Percentiles rank a stretch among this genome's conserved stretches.
phyloP scores from a whole-genome alignment of 495 filamentous ascomycete genomes.

The Arthonia radiata region DNA sequence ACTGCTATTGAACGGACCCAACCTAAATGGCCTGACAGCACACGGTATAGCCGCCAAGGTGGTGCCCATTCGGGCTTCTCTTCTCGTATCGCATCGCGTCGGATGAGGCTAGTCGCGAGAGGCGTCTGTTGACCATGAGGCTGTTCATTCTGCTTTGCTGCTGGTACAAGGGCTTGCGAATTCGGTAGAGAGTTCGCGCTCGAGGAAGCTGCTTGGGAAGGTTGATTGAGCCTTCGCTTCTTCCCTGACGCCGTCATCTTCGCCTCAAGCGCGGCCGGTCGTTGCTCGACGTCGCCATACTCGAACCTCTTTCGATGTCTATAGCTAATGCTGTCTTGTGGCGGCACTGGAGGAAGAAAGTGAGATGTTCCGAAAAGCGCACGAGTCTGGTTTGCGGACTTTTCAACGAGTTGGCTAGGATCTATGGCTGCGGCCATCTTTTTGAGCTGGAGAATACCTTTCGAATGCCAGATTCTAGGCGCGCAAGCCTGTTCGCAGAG shows the following conservation, averaged over 20 bases:
- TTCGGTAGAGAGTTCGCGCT: conserved; percentile 32
- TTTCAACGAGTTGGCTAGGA: too few relatives aligned
- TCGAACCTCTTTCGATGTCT: too few relatives aligned
- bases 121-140: conserved; percentile 22
- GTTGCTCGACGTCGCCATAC: conserved; percentile 56
- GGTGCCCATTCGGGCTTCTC: conserved; percentile 80
- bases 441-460: too few relatives aligned
- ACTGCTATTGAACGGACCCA: conserved; percentile 86
- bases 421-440: too few relatives aligned
- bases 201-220: conserved; percentile 18
- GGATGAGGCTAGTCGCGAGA: conserved; percentile 35
- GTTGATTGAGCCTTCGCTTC: conserved; percentile 20
- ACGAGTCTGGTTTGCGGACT: too few relatives aligned
- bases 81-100: conserved; percentile 42
- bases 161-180: conserved; percentile 11
- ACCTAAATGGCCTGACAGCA: conserved; percentile 87
- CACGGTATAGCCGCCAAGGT: conserved; percentile 95
- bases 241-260: conserved; percentile 44
- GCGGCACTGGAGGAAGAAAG: too few relatives aligned
- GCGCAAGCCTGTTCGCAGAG: too few relatives aligned
- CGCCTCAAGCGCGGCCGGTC: conserved; percentile 64
- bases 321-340: too few relatives aligned
- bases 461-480: too few relatives aligned
- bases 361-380: too few relatives aligned
- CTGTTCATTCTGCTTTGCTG: conserved; percentile 21